Base-by-base conservation (phyloP, 495 filamentous ascomycete species). In the Choiromyces venosus region DNA sequence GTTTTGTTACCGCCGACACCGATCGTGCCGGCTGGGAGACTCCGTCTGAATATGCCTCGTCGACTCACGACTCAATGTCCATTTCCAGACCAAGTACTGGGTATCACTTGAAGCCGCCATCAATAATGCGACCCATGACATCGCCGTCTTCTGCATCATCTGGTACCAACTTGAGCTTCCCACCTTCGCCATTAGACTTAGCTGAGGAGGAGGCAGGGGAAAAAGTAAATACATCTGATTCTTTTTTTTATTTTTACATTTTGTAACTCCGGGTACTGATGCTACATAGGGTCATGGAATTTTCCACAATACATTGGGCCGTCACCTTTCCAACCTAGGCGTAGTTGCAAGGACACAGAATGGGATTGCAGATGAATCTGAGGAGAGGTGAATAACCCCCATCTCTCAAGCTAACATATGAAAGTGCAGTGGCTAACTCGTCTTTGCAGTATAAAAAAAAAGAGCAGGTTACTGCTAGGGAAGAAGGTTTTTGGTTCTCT, bases 381-480 rank as follows among this genome's bases (percentile, higher is more conserved):
- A 85, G 16, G 84, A 85, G 56, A 82, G 80, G 83, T 83, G 61
- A 61, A 61, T 80, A 73, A n/a, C n/a, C 74, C 18, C 38, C 46
- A 8, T 42, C 16, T 44, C 37, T 40, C n/a, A n/a, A 12, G 64
- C 66, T 21, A n/a, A 61, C n/a, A 29, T 29, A 56, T 5, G 25
- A 9, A 36, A 14, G 25, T 37, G 66, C 16, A 33, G 25, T 52
- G 4, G 74, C 69, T 77, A 42, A 68, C 38, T 1, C 18, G 25
- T 37, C 33, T 19, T 61, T 6, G 35, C 69, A 82, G 80, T 65
- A 79, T 73, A 37, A 83, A 82, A 67, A 82, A 81, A 69, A 85
- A 84, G 69, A 82, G 82, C 69, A 82, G 81, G 65, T 65, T 85
- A 37, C 78, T 84, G 37, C 78, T 85, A n/a, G 84, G 84, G 56